Conservation (phyloP, 495 filamentous ascomycete species). For the Penicillium longicatenatum region DNA sequence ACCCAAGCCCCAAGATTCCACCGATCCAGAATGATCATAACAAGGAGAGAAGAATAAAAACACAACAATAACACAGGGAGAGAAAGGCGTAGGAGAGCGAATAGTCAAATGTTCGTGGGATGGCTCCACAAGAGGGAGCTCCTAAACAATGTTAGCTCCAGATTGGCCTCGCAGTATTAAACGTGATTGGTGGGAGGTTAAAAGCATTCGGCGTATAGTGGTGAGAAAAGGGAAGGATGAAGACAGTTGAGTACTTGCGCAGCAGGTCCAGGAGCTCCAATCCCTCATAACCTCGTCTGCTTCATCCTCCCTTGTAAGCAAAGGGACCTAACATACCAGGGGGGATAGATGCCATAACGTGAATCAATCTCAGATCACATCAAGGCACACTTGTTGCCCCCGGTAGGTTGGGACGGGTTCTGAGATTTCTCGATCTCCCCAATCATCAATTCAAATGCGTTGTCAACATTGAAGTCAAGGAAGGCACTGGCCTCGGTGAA, state of each 20-base stretch:
- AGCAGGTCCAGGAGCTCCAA: not conserved
- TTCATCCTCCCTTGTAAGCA: no score
- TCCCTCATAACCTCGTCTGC: not conserved
- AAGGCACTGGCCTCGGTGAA: slow-evolving; percentile 95
- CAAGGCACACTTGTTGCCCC: slow-evolving; percentile 74
- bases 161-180: not conserved
- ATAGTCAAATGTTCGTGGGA: not conserved
- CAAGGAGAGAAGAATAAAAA: slow-evolving; percentile 12
- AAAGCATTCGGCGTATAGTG: not conserved
- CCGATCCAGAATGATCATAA: slow-evolving; percentile 12
- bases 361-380: slow-evolving; percentile 60
- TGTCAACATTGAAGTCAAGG: slow-evolving; percentile 88
- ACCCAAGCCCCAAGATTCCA: slow-evolving; percentile 16
- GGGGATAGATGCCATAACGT: not conserved
- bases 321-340: not conserved
- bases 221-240: not conserved
- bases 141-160: slow-evolving; percentile 1
- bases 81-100: not conserved
- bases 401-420: slow-evolving; percentile 81
- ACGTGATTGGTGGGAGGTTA: not conserved
- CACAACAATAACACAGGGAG: slow-evolving; percentile 4
- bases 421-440: slow-evolving; percentile 92
- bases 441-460: slow-evolving; percentile 94
- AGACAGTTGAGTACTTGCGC: not conserved
- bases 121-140: not conserved